These are phyloP conservation scores for Russula sp. DNA, from an alignment of 768 basidiomycete genomes.

Conservation along the genomic window DNA sequence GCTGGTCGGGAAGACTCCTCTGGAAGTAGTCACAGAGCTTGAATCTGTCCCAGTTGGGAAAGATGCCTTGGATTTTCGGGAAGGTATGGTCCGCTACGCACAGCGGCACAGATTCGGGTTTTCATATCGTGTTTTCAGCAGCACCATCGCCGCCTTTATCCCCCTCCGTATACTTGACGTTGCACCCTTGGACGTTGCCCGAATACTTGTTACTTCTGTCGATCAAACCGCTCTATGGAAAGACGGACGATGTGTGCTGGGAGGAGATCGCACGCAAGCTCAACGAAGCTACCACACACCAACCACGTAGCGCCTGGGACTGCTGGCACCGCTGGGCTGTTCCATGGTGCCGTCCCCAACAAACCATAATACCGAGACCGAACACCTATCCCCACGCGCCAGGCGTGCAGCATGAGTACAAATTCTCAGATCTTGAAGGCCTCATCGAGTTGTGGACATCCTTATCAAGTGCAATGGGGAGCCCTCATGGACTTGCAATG, in stretches of 20 bases:
- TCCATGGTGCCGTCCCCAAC: conserved; percentile 17
- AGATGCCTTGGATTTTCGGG: background rate
- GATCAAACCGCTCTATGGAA: background rate
- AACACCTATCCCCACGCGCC: conserved; percentile 19
- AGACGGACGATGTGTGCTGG: conserved; percentile 15
- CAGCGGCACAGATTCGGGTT: background rate
- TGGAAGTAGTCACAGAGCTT: conserved; percentile 20
- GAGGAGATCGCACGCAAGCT: conserved; percentile 15
- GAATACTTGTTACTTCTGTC: conserved; percentile 22
- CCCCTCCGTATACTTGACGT: conserved; percentile 17
- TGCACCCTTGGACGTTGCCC: conserved; percentile 20
- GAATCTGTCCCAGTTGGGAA: conserved; percentile 5
- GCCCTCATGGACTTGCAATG: background rate
- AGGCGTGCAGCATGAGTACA: conserved; percentile 23
- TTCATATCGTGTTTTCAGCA: background rate
- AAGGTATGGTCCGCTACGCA: conserved; percentile 1
- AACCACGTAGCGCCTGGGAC: conserved; percentile 21
- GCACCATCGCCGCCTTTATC: conserved; percentile 16
- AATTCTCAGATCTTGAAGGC: conserved; percentile 9
- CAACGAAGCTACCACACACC: conserved; percentile 2
- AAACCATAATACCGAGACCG: background rate
- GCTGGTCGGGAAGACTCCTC: conserved; percentile 20
- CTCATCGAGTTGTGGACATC: conserved; percentile 18
- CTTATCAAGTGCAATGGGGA: conserved; percentile 4
- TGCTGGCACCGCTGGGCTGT: conserved; percentile 25